phyloP scores from a whole-genome alignment of 257 asterid genomes.

The Leonotis leonurus region DNA sequence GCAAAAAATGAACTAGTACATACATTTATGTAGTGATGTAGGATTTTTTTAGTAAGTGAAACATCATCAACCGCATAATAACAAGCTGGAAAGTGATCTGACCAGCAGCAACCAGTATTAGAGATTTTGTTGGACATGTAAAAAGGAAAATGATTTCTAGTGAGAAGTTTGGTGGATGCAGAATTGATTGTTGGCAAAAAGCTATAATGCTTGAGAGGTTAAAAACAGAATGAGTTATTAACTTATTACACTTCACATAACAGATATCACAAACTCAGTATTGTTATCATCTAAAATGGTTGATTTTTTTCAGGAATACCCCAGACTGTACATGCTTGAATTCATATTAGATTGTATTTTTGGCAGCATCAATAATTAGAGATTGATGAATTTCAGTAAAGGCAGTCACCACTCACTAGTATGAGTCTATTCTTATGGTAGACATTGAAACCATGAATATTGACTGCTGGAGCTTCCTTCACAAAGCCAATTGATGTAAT shows the following conservation, averaged over 20 bases:
- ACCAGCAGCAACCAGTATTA: too few species aligned
- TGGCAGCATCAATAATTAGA: background rate
- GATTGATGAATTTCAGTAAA: conserved; percentile 11
- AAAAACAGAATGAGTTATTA: too few species aligned
- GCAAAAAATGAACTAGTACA: background rate
- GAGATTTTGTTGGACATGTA: too few species aligned
- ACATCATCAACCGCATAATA: background rate
- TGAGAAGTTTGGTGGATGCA: too few species aligned
- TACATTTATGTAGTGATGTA: background rate
- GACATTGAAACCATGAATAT: conserved; percentile 88
- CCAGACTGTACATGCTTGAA: conserved; percentile 1
- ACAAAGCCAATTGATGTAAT: conserved; percentile 79
- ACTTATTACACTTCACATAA: too few species aligned
- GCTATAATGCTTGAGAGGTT: too few species aligned
- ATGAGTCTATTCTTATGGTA: conserved; percentile 92
- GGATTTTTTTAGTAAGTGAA: background rate
- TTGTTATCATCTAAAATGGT: too few species aligned
- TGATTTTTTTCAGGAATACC: conserved; percentile 1
- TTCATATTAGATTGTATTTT: background rate
- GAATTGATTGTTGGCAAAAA: too few species aligned
- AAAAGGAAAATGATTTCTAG: too few species aligned
- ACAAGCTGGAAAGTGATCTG: background rate
- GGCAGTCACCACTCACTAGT: conserved; percentile 69
- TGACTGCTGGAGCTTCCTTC: conserved; percentile 85
- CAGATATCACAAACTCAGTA: too few species aligned